Evolutionary conservation across 2,329 filamentous ascomycete genomes (phyloP), one percentile per base, ranked within the genome.

Genomic region (Fusarium camptoceras): DNA sequence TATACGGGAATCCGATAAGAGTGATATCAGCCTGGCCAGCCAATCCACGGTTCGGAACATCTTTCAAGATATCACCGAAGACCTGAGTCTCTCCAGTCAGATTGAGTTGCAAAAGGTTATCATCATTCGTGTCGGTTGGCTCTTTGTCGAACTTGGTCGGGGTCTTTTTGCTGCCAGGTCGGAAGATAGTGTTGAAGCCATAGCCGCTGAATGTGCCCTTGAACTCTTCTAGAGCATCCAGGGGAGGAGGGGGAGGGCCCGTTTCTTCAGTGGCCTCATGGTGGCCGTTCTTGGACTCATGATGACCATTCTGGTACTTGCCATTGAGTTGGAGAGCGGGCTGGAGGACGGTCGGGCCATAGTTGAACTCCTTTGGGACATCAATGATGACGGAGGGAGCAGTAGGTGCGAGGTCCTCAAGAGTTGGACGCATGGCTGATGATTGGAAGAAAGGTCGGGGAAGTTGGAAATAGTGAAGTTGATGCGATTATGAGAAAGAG

Each of bases 131-230:
- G 6, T 46, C 51, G 3, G 41, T 55, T 10, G 51, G 51, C 6
- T 12, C 3, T 5, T 37, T 55, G 12, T 20, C 22, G 8, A 46
- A 55, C 8, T 8, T 46, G 41, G 39, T 55, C 0, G 24, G 12
- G 5, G 39, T 44, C 2, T 14, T 14, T 46, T 6, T 1, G 4
- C 51, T 46, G 6, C 2, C 15, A 27, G 51, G 51, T 1, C 51
- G 28, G 22, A 55, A 55, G 18, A 55, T 55, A 22, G 51, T 55
- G 12, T 55, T 55, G 51, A 55, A 55, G 16, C 51, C 28, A 1
- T 34, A 55, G 4, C 51, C 51, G 6, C 51, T 28, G 8, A 55
- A 55, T 14, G 27, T 27, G 8, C 51, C 51, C 2, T 12, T 46
- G 18, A 55, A 55, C 28, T 27, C 31, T 2, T 8, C 28, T 5